A percentile compares a stretch with the other conserved stretches of the same genome.
These are phyloP conservation scores for Lophiostoma macrostomum DNA, from an alignment of 495 filamentous ascomycete species.

Conservation along the genomic window DNA sequence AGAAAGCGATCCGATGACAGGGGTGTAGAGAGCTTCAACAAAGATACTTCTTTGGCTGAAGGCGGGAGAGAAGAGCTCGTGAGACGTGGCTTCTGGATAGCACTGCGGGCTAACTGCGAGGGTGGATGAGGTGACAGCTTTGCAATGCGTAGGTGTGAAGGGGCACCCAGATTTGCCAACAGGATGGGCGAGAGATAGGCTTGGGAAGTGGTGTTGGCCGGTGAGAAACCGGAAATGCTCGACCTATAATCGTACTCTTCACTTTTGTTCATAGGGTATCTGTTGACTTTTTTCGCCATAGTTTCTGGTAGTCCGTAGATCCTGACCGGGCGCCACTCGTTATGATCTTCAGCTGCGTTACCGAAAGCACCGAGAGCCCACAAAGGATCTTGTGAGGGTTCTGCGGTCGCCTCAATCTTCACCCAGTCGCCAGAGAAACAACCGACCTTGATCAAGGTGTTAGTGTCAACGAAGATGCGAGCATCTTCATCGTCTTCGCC, in stretches of 20 bases:
- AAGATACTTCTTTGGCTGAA: slow-evolving; percentile 81
- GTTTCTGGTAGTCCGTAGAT: slow-evolving; percentile 80
- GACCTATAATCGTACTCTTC: slow-evolving; percentile 44
- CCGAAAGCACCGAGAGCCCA: slow-evolving; percentile 53
- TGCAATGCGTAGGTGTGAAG: slow-evolving; percentile 59
- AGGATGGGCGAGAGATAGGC: slow-evolving; percentile 83
- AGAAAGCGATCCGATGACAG: slow-evolving; percentile 78
- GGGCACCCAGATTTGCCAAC: slow-evolving; percentile 74
- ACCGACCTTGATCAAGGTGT: slow-evolving; percentile 76
- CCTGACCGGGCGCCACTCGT: slow-evolving; percentile 72
- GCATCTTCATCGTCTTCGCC: slow-evolving; percentile 85
- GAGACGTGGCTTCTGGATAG: slow-evolving; percentile 26
- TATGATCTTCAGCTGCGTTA: slow-evolving; percentile 48
- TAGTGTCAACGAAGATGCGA: slow-evolving; percentile 83
- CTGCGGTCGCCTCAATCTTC: slow-evolving; percentile 69
- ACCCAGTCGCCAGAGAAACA: slow-evolving; percentile 99
- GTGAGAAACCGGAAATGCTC: slow-evolving; percentile 52
- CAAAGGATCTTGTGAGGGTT: slow-evolving; percentile 53
- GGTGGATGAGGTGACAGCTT: slow-evolving; percentile 28
- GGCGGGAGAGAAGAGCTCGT: slow-evolving; percentile 63
- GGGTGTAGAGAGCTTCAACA: slow-evolving; percentile 88
- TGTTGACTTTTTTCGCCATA: slow-evolving; percentile 47
- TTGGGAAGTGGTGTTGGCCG: slow-evolving; percentile 46
- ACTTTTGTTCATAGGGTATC: slow-evolving; percentile 52
- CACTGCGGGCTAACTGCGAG: slow-evolving; percentile 15